Conservation (phyloP, 1,139 yeast species). For the Suhomyces ambrosiae region DNA sequence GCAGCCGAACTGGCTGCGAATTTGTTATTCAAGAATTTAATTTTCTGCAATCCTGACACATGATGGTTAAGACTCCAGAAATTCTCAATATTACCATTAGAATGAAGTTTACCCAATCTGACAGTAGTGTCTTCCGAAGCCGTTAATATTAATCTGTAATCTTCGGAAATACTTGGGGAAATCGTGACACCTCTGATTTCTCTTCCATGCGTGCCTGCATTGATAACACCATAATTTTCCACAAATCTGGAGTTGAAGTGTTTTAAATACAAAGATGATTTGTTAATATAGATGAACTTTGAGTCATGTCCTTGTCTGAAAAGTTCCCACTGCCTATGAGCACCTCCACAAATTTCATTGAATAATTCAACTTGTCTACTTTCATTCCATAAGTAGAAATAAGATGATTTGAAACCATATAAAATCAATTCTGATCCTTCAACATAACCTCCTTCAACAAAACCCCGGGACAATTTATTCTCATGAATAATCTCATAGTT, state of each 20-base stretch:
- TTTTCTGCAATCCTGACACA: constrained; percentile 82
- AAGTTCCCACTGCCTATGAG: constrained; percentile 81
- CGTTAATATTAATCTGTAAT: constrained; percentile 53
- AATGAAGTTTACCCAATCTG: constrained; percentile 51
- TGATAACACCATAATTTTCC: constrained; percentile 31
- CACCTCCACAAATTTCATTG: constrained; percentile 85
- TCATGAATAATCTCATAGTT: constrained; percentile 47
- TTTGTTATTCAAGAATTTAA: constrained; percentile 59
- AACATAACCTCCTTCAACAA: constrained; percentile 71
- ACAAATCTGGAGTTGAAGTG: constrained; percentile 24
- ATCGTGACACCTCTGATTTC: constrained; percentile 73
- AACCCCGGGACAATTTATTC: constrained; percentile 72
- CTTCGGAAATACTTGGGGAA: constrained; percentile 28
- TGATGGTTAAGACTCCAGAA: constrained; percentile 75
- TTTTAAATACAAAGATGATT: constrained; percentile 43
- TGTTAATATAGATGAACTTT: constrained; percentile 58
- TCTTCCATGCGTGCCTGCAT: constrained; percentile 83
- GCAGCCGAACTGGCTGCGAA: constrained; percentile 71
- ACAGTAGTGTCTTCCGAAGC: constrained; percentile 91
- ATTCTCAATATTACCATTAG: constrained; percentile 44
- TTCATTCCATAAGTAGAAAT: constrained; percentile 83
- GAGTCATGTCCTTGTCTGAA: constrained; percentile 21
- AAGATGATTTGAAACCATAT: constrained; percentile 81
- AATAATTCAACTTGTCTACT: constrained; percentile 70
- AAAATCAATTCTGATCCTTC: constrained; percentile 51